Evolutionary conservation across 2,329 filamentous ascomycete genomes (phyloP).

Genomic region (Clarireedia paspali): DNA sequence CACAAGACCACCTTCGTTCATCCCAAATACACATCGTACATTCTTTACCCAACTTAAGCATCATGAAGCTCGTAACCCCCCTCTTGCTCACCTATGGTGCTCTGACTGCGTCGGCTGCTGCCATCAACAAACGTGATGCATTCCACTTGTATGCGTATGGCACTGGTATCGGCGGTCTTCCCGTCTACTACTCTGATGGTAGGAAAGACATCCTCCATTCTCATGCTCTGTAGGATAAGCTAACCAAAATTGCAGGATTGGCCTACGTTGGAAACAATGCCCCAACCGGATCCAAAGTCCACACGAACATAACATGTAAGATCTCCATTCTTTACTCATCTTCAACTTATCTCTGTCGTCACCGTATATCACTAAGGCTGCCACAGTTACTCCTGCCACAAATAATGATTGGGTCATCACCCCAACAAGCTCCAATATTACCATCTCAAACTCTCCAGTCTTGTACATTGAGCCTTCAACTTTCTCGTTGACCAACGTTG

Average conservation of each 20-base stretch:
- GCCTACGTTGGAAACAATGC: background rate
- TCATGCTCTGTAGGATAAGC: too few species aligned
- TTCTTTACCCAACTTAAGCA: too few species aligned
- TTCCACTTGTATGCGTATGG: constrained; percentile 7
- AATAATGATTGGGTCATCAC: constrained; percentile 2
- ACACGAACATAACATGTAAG: constrained; percentile 5
- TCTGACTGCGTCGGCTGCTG: background rate
- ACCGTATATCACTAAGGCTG: background rate
- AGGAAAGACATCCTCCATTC: background rate
- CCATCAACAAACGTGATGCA: background rate
- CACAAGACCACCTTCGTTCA: too few species aligned
- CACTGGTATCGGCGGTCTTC: constrained; percentile 1
- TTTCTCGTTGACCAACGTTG: background rate
- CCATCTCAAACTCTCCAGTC: background rate
- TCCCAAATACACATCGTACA: too few species aligned
- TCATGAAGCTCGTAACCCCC: too few species aligned
- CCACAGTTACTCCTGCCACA: background rate
- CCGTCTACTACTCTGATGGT: constrained; percentile 5
- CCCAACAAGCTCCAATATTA: background rate
- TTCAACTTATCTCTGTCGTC: background rate
- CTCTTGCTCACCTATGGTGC: background rate
- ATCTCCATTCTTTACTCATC: background rate
- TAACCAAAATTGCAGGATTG: background rate
- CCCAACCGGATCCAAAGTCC: background rate
- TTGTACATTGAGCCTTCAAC: background rate